Base-by-base conservation (phyloP, 495 filamentous ascomycete genomes). In the Xanthoparmelia taractica region DNA sequence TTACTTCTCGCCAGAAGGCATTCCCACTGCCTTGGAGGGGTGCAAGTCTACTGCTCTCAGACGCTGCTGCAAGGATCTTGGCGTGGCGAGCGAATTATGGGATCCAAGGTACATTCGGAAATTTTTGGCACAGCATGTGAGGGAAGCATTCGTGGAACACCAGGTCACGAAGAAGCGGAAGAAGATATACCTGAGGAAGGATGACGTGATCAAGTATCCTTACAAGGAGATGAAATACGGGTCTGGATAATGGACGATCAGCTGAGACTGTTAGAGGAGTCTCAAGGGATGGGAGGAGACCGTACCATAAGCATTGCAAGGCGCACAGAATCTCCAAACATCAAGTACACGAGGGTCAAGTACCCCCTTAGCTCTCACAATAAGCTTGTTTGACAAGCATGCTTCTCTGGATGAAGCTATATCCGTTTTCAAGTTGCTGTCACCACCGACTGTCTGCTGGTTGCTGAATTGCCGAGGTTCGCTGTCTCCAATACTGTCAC, bases 21-120 rank as follows among this genome's bases (percentile, higher is more conserved):
- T 98, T 63, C 91, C 94, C n/a, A 97, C 92, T 2, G 94, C 95
- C 0, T 92, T 92, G 37, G 94, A 98, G 74, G 94, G 94, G 25
- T 96, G 91, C 78, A 95, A 96, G 73, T 96, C 91, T 23, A 98
- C 97, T 73, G 94, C 94, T 25, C 80, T 98, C 60, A 90, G 96
- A 80, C 88, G 94, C 31, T 96, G 91, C 78, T 97, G 95, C 78
- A 98, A 98, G 77, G 94, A 98, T 74, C 81, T 98, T 29, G 94
- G 94, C 17, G 87, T 98, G 61, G 95, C 92, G 4, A 91, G 87
- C 67, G 94, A 98, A 74, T 78, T 98, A 47, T 98, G 94, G 94
- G 94, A 98, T 77, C 94, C 94, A 57, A 80, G 91, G 54, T 98
- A 85, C 78, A 94, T 97, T 63, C 82, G 87, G 68, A 80, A 76